These are phyloP conservation scores for Nakataea oryzae DNA, from an alignment of 2,329 filamentous ascomycete species.

Conservation along the genomic window DNA sequence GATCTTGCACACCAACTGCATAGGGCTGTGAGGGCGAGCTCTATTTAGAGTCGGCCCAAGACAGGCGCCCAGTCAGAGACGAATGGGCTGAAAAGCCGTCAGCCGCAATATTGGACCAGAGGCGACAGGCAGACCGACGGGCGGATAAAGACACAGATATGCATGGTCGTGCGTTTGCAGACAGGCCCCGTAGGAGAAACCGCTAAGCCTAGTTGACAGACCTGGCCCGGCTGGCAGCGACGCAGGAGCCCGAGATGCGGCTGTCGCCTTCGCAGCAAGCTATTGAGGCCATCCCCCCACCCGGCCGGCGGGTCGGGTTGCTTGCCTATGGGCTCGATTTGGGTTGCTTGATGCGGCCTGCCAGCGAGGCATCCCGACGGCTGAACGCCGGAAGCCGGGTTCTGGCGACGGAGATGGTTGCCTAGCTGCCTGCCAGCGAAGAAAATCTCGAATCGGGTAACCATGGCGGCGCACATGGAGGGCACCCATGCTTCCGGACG, in stretches of 20 bases:
- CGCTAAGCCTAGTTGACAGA: neutral
- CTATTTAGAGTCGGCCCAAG: neutral
- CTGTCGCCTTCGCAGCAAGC: neutral
- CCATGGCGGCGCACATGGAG: no score
- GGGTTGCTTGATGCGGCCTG: neutral
- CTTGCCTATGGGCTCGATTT: neutral
- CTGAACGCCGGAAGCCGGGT: neutral
- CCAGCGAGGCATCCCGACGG: neutral
- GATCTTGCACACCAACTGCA: no score
- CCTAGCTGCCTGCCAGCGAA: neutral
- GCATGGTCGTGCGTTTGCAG: neutral
- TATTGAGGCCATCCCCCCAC: no score
- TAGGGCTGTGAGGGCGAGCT: no score
- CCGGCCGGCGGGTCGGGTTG: neutral
- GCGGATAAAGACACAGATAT: neutral
- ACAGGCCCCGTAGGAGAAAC: neutral
- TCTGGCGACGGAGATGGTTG: no score
- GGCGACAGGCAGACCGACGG: neutral
- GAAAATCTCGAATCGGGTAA: neutral
- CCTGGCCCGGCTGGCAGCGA: no score
- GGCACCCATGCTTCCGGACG: neutral
- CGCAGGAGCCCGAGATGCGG: neutral
- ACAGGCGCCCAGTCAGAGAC: neutral
- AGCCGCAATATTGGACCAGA: no score
- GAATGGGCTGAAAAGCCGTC: neutral